These are phyloP conservation scores for Heritiera fomes DNA, from an alignment of 345 rosid genomes.

Conservation along the genomic window DNA sequence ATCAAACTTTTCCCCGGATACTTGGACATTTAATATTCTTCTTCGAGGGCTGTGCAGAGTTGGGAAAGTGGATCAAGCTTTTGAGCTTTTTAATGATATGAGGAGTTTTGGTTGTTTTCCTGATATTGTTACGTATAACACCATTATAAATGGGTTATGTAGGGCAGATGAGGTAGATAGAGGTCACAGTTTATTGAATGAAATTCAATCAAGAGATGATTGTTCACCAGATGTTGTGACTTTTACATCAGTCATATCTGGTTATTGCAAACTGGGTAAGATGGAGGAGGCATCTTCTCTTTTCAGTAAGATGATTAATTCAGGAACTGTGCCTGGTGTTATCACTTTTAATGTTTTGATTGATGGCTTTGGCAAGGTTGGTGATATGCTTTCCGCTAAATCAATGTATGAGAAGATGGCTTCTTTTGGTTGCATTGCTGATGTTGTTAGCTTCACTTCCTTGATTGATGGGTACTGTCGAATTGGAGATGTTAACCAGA, in stretches of 20 bases:
- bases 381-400: slow-evolving; percentile 56
- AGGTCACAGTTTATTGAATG: slow-evolving; percentile 52
- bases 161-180: slow-evolving; percentile 54
- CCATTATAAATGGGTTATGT: slow-evolving; percentile 74
- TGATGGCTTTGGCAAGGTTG: slow-evolving; percentile 75
- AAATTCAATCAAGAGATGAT: slow-evolving; percentile 37
- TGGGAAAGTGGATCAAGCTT: slow-evolving; percentile 50
- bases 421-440: slow-evolving; percentile 53
- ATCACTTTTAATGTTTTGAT: slow-evolving; percentile 78
- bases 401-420: slow-evolving; percentile 51
- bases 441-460: slow-evolving; percentile 77
- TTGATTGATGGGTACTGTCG: slow-evolving; percentile 88
- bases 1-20: slow-evolving; percentile 47
- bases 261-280: slow-evolving; percentile 70
- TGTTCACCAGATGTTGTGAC: slow-evolving; percentile 60
- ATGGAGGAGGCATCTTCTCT: slow-evolving; percentile 61
- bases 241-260: slow-evolving; percentile 71
- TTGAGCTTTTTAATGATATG: slow-evolving; percentile 58
- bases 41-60: slow-evolving; percentile 63
- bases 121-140: slow-evolving; percentile 67
- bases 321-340: slow-evolving; percentile 53
- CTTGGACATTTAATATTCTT: slow-evolving; percentile 76
- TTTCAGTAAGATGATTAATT: slow-evolving; percentile 57
- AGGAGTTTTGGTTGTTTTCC: slow-evolving; percentile 60
- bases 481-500: slow-evolving; percentile 57